Conservation (phyloP, 495 filamentous ascomycete species). For the Neurospora sp. region DNA sequence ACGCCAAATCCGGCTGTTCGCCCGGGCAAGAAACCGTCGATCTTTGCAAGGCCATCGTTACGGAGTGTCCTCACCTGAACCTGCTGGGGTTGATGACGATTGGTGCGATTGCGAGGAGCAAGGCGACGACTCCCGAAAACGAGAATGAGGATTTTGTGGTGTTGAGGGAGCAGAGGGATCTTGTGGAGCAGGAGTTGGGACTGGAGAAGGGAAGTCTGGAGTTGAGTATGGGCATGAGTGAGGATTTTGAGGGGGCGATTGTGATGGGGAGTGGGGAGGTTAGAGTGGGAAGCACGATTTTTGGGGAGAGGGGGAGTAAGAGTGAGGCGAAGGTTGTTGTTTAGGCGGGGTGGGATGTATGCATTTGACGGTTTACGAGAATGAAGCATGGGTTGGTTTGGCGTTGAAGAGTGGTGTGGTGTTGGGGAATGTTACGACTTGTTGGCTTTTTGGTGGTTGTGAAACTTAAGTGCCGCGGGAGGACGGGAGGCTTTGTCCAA, state of each 20-base stretch:
- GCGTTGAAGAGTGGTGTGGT: neutral
- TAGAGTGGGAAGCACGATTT: slow-evolving; percentile 90
- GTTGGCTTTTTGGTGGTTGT: no score
- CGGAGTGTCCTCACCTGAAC: slow-evolving; percentile 60
- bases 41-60: slow-evolving; percentile 56
- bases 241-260: slow-evolving; percentile 89
- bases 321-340: slow-evolving; percentile 53
- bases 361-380: neutral
- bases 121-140: slow-evolving; percentile 54
- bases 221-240: slow-evolving; percentile 75
- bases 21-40: slow-evolving; percentile 47
- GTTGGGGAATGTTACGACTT: no score
- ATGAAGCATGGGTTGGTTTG: neutral
- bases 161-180: slow-evolving; percentile 60
- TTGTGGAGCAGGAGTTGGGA: slow-evolving; percentile 38
- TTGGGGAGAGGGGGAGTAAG: slow-evolving; percentile 70
- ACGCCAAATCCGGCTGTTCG: slow-evolving; percentile 68
- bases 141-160: slow-evolving; percentile 85
- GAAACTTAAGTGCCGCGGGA: no score
- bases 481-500: no score
- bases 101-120: slow-evolving; percentile 77
- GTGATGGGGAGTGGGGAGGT: slow-evolving; percentile 77
- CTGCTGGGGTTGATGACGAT: slow-evolving; percentile 93
- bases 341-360: slow-evolving; percentile 1
- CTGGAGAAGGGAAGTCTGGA: slow-evolving; percentile 31